Evolutionary conservation across 1,284 basidiomycete genomes (phyloP), one percentile per base, ranked within the genome.

Genomic region (Tylopilus sp.): DNA sequence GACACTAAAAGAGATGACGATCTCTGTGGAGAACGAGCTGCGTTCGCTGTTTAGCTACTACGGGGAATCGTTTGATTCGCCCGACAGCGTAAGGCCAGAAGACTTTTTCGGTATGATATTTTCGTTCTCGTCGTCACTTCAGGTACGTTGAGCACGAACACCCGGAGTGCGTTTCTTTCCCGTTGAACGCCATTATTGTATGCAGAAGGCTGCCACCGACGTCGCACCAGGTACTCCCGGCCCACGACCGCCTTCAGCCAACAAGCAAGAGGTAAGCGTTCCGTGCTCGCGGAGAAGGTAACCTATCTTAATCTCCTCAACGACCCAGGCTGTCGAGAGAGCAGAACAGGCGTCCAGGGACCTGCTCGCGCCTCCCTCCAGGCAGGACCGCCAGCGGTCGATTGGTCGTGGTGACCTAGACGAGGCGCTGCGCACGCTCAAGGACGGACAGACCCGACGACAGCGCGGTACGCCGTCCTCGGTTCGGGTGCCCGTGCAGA

Each of bases 361-460:
- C 12, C 26, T 28, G 26, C 31, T 58, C 47, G 34, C n/a, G 38
- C 52, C 61, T 55, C 42, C 60, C 57, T 36, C 56, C 53, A 39
- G 63, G 66, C 44, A 63, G 55, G 48, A 67, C 42, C 55, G 46
- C 53, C 74, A 25, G 70, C 74, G 57, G 12, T 84, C 87, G 2
- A 64, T 88, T 51, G 82, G 82, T 15, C 78, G 85, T 33, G 90
- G 89, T 11, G 86, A 87, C 49, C 68, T 93, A 34, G 90, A 94
- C 58, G 80, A 87, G 58, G 88, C 87, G 8, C 86, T 94, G 44
- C 81, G 86, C 30, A 91, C 84, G 52, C 80, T 94, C 71, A 81
- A 84, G 30, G 77, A 81, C 26, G 86, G 84, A 13, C 78, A 78
- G 51, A 58, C 50, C 16, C 71, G 82, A 49, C 73, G 82, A 56